These are phyloP conservation scores for Cladorrhinum sp. DNA, from an alignment of 2,329 filamentous ascomycete genomes.

Conservation along the genomic window DNA sequence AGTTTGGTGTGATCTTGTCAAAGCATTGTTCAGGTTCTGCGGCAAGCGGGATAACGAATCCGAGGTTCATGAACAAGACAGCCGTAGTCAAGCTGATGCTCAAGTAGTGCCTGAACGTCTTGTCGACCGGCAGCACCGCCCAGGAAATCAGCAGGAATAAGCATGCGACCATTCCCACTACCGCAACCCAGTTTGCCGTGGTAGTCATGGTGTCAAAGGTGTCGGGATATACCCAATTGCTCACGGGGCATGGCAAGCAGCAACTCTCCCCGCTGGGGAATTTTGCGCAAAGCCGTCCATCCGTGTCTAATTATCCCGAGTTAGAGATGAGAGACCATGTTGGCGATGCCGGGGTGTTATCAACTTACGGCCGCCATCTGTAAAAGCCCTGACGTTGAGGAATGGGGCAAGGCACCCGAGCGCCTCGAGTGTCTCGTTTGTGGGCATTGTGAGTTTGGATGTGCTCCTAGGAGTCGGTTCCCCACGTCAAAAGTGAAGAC, in stretches of 20 bases:
- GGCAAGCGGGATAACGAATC: conserved; percentile 84
- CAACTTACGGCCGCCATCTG: conserved; percentile 28
- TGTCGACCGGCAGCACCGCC: conserved; percentile 75
- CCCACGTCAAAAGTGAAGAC: neutral
- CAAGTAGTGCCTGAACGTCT: conserved; percentile 88
- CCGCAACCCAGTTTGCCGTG: conserved; percentile 78
- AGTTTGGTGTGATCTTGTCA: conserved; percentile 87
- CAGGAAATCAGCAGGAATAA: conserved; percentile 78
- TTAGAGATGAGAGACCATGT: conserved; percentile 12
- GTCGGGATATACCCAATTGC: conserved; percentile 69
- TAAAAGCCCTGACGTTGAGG: conserved; percentile 17
- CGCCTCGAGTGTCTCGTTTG: neutral
- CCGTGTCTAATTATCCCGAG: conserved; percentile 46
- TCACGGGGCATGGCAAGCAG: conserved; percentile 86
- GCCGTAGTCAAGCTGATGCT: conserved; percentile 81
- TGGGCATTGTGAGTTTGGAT: neutral
- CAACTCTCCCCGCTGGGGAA: conserved; percentile 54
- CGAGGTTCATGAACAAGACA: conserved; percentile 78
- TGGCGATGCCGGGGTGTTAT: neutral
- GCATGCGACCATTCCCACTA: conserved; percentile 68
- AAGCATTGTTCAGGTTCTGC: conserved; percentile 77
- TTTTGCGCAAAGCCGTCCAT: conserved; percentile 50
- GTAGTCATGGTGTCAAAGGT: conserved; percentile 58
- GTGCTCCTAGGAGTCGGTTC: neutral
- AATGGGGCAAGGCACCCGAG: conserved; percentile 26